Base-by-base conservation (phyloP, 2,329 filamentous ascomycete species). In the Ascocoryne sarcoides region DNA sequence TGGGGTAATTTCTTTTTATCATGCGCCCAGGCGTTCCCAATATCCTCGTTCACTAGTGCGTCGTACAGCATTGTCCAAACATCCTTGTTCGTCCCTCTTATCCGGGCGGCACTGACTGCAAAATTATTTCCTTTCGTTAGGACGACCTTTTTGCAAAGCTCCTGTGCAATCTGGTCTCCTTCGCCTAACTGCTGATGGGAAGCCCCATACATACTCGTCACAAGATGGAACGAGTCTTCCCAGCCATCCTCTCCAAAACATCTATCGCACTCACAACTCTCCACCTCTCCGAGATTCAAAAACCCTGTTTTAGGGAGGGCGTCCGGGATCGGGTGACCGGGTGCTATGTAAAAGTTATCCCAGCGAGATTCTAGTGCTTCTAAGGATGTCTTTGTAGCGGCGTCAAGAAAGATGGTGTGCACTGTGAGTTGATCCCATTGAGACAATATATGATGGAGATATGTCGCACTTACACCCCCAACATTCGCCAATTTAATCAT, bases 41-140 rank as follows among this genome's bases (percentile, higher is more conserved):
- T 8, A 32, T 51, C 47, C 3, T 41, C 38, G 18, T 53, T 50
- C 2, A 45, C 45, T 2, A 57, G 28, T 1, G 46, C 54, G 32
- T 57, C 52, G 28, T 50, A 51, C 1, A 58, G 36, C n/a, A 53
- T 36, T 32, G 56, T 42, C 46, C 49, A 58, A 7, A 55, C 42
- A 23, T 56, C 52, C 15, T 35, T 43, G 12, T 48, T 43, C 8
- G 51, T 18, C 1, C 53, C 63, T 1, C 65, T 55, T 4, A 71
- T 64, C 1, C 69, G 59, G 4, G 54, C 56, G 0, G 64, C 64
- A 1, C 65, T 68, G 2, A 62, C 65, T 28, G 69, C 54, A 48
- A 73, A 71, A 37, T 69, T 65, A 12, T 69, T 69, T 32, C 65
- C 65, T 45, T 67, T 68, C 3, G 63, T 65, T 5, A 70, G 45